These are phyloP conservation scores for Platanthera zijinensis DNA, from an alignment of 106 monocot species.

Conservation along the genomic window DNA sequence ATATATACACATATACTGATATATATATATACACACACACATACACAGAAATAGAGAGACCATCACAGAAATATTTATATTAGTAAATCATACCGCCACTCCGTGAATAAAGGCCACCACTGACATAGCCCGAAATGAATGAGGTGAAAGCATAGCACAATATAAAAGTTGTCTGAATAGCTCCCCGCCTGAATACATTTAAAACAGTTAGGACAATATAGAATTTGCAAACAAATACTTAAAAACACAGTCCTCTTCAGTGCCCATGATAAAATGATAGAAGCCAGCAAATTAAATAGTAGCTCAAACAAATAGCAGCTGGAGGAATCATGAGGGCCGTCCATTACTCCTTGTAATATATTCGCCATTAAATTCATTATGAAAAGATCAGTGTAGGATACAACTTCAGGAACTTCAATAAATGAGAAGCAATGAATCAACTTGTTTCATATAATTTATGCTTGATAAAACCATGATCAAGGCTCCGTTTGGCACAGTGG, in stretches of 20 bases:
- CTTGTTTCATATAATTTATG: too few relatives aligned
- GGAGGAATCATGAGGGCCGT: background rate
- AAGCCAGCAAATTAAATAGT: background rate
- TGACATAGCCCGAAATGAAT: constrained; percentile 39
- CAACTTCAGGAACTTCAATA: background rate
- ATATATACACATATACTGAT: background rate
- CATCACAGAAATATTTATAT: background rate
- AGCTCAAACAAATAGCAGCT: background rate
- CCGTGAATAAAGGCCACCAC: constrained; percentile 2
- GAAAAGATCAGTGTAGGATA: background rate
- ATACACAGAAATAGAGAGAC: background rate
- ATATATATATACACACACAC: too few relatives aligned
- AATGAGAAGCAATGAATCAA: background rate
- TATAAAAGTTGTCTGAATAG: constrained; percentile 87
- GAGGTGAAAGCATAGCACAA: constrained; percentile 95
- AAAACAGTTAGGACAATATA: background rate
- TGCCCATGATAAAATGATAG: background rate
- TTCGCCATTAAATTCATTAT: background rate
- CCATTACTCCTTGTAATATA: background rate
- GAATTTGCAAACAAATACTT: background rate
- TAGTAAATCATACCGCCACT: background rate
- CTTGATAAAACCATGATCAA: too few relatives aligned
- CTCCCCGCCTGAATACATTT: constrained; percentile 47
- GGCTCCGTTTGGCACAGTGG: too few relatives aligned
- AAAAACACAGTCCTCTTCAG: background rate